Percentiles rank a stretch among this genome's conserved stretches.
Conservation (phyloP, 352 stramenopile genomes). For the Phytophthora nicotianae region DNA sequence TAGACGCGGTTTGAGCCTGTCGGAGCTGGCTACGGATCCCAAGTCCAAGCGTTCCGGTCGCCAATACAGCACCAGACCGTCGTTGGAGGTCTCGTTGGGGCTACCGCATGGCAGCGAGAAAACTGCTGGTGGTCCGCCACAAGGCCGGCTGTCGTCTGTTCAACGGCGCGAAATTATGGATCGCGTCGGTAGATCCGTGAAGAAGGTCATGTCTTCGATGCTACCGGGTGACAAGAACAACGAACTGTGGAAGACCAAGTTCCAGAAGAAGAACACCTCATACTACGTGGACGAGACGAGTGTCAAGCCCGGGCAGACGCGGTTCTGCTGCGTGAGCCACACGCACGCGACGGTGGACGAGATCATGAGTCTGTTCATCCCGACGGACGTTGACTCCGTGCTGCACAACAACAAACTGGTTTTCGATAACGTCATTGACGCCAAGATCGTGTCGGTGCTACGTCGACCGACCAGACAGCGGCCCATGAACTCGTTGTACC, state of each 20-base stretch:
- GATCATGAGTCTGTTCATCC: conserved; percentile 48
- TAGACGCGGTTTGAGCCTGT: conserved; percentile 5
- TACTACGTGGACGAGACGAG: conserved; percentile 54
- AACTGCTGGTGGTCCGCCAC: neutral
- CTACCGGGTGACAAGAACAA: conserved; percentile 32
- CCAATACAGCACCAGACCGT: conserved; percentile 5
- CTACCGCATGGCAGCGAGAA: conserved; percentile 1
- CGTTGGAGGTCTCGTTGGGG: conserved; percentile 13
- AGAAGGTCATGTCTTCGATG: conserved; percentile 47
- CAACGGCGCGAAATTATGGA: conserved; percentile 25
- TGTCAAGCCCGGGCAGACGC: conserved; percentile 36
- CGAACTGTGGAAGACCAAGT: conserved; percentile 45
- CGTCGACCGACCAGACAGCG: conserved; percentile 28
- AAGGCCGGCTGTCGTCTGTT: conserved; percentile 4
- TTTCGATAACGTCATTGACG: conserved; percentile 53
- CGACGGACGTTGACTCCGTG: conserved; percentile 42
- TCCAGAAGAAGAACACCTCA: conserved; percentile 39
- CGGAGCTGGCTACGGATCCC: conserved; percentile 6
- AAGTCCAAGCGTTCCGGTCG: conserved; percentile 13
- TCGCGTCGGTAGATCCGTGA: conserved; percentile 28
- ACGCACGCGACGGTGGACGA: conserved; percentile 43
- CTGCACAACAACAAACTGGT: conserved; percentile 48
- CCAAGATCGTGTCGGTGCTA: conserved; percentile 42
- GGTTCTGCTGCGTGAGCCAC: conserved; percentile 56
- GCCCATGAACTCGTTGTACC: conserved; percentile 36